These are phyloP conservation scores for Globisporangium iwayamae DNA, from an alignment of 352 stramenopile genomes.

Conservation along the genomic window DNA sequence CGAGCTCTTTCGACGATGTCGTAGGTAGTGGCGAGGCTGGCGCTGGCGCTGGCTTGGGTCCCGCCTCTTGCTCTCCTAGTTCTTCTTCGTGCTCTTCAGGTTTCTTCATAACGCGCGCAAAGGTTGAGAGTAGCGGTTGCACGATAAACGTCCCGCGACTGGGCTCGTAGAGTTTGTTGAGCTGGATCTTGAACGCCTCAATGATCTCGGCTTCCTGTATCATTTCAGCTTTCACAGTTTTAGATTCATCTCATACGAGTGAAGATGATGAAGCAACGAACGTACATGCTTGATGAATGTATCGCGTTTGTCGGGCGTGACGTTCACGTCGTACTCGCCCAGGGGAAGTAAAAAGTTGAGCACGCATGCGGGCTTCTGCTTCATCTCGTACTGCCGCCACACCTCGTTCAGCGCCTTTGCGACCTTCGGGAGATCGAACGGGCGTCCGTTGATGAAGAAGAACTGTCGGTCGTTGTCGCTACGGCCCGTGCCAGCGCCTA, in stretches of 20 bases:
- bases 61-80: neutral
- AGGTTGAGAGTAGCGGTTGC: constrained; percentile 50
- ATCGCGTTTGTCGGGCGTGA: constrained; percentile 96
- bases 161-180: constrained; percentile 64
- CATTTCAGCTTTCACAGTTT: neutral
- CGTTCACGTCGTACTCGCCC: constrained; percentile 94
- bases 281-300: constrained; percentile 83
- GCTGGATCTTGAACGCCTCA: constrained; percentile 49
- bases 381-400: constrained; percentile 89
- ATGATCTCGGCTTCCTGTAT: constrained; percentile 48
- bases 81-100: neutral
- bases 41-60: neutral
- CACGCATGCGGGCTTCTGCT: constrained; percentile 93
- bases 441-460: constrained; percentile 95
- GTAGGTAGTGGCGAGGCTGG: neutral
- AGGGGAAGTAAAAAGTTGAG: constrained; percentile 89
- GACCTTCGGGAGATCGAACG: constrained; percentile 92
- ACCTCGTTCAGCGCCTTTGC: constrained; percentile 84
- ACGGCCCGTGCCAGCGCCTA: constrained; percentile 62
- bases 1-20: neutral
- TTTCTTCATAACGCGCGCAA: constrained; percentile 18
- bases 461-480: constrained; percentile 92
- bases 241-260: neutral
- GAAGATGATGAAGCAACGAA: no score
- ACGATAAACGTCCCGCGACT: constrained; percentile 57